Base-by-base conservation (phyloP, 768 basidiomycete genomes). In the Cystofilobasidium bisporidii region DNA sequence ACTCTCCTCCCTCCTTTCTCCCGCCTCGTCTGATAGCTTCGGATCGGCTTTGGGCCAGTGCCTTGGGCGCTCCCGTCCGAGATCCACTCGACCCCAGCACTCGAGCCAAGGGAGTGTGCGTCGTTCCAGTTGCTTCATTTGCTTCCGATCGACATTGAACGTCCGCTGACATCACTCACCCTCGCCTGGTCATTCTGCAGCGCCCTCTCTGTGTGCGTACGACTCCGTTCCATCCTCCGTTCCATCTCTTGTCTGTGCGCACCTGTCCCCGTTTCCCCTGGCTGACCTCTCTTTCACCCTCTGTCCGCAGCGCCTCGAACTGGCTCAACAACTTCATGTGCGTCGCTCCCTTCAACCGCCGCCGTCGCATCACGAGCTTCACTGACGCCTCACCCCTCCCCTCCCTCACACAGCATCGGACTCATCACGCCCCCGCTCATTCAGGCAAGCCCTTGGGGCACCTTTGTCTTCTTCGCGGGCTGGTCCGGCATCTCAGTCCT, bases 281-380 rank as follows among this genome's bases (percentile, higher is more conserved):
- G 18, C 32, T 36, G 11, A n/a, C 28, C 40, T n/a, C 17, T 22
- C 22, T 26, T 22, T 50, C 9, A 50, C 48, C 22, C 48, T 50
- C 48, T 41, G 9, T 41, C 48, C 24, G 20, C 9, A 50, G 8
- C 48, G 48, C 48, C 9, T 9, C 40, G 20, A 72, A 71, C 57
- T 72, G 72, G 72, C 30, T 70, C 5, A 50, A 24, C 63, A 72
- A 72, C 63, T 72, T 72, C 38, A 68, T 72, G n/a, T n/a, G n/a
- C n/a, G n/a, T n/a, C n/a, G n/a, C n/a, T n/a, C n/a, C n/a, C n/a
- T n/a, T n/a, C n/a, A n/a, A n/a, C n/a, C n/a, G n/a, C n/a, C n/a
- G n/a, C n/a, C n/a, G n/a, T n/a, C n/a, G n/a, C n/a, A n/a, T n/a
- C n/a, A n/a, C n/a, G n/a, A n/a, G n/a, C n/a, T n/a, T n/a, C n/a